Conservation (phyloP, 176 grass and related monocot species). For the Carex pumila region DNA sequence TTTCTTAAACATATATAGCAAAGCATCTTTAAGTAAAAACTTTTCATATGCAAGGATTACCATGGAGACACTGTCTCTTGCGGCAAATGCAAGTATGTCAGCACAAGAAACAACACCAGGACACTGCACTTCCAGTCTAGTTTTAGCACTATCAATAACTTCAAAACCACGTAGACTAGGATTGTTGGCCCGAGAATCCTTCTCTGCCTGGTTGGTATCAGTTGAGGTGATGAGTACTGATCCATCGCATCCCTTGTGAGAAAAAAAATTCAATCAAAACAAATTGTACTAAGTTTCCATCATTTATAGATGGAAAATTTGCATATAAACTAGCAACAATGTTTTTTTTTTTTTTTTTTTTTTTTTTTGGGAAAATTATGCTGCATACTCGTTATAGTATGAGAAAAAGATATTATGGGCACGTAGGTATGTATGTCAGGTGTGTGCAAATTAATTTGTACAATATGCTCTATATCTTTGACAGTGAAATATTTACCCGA, state of each 20-base stretch:
- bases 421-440: not conserved
- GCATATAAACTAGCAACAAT: not conserved
- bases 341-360: too few species aligned
- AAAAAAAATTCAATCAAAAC: not conserved
- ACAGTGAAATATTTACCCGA: conserved; percentile 5
- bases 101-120: conserved; percentile 26
- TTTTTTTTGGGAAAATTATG: not conserved
- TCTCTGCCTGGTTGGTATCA: conserved; percentile 23
- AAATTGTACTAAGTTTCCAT: not conserved
- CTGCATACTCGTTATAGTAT: not conserved
- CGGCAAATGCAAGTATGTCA: conserved; percentile 20
- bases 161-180: conserved; percentile 32
- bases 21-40: not conserved
- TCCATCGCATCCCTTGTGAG: conserved; percentile 18
- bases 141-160: conserved; percentile 29
- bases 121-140: conserved; percentile 12
- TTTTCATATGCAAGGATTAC: not conserved
- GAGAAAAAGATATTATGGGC: not conserved
- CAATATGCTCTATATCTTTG: not conserved
- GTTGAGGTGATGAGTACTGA: conserved; percentile 27
- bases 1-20: not conserved
- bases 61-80: conserved; percentile 22
- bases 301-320: not conserved
- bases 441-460: not conserved
- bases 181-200: conserved; percentile 23